phyloP scores from a whole-genome alignment of 108 stramenopile species.

The Cyclotella sp. region DNA sequence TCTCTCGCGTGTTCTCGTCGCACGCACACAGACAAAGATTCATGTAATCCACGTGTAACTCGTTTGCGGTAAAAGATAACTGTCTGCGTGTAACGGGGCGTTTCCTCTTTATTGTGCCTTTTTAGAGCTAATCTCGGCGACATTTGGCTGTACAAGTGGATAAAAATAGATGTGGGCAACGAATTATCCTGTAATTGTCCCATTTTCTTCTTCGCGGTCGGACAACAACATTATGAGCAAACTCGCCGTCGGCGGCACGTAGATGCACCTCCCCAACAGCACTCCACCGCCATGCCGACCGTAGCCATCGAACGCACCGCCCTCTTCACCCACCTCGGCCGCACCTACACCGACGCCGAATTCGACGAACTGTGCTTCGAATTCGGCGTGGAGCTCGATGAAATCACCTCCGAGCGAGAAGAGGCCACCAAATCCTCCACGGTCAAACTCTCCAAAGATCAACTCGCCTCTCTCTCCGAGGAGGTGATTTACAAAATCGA shows the following conservation, averaged over 20 bases:
- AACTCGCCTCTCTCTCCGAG: slow-evolving; percentile 60
- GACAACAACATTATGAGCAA: no score
- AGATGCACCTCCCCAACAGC: not conserved
- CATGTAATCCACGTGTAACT: not conserved
- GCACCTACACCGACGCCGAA: slow-evolving; percentile 96
- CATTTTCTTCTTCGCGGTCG: no score
- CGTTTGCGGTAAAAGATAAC: no score
- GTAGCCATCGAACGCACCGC: slow-evolving; percentile 87
- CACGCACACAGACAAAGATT: no score
- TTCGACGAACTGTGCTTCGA: slow-evolving; percentile 99
- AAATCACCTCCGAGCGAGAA: slow-evolving; percentile 93
- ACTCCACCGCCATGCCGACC: slow-evolving; percentile 90
- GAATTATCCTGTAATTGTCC: no score
- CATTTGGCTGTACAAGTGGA: no score
- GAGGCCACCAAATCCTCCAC: slow-evolving; percentile 83
- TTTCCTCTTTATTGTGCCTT: no score
- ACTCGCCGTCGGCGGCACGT: not conserved
- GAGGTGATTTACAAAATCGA: slow-evolving; percentile 98
- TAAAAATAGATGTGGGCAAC: no score
- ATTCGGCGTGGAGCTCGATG: slow-evolving; percentile 99
- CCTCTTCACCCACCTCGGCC: slow-evolving; percentile 91
- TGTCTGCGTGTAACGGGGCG: no score
- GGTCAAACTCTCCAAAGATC: slow-evolving; percentile 63
- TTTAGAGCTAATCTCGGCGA: no score
- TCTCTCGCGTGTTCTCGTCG: not conserved